Conservation (phyloP, 2,329 filamentous ascomycete species). For the Dactylella cylindrospora region DNA sequence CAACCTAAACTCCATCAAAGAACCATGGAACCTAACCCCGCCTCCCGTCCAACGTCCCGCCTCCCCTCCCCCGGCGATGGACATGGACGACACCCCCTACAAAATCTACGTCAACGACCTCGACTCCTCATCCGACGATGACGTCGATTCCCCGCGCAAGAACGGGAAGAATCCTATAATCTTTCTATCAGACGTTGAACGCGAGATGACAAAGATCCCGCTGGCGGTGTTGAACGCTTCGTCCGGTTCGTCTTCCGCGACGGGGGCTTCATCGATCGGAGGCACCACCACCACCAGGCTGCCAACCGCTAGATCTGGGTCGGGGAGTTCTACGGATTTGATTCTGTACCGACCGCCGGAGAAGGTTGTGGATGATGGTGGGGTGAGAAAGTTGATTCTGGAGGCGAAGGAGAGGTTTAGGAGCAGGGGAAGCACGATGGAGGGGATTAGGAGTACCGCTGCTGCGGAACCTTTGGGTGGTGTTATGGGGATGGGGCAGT, state of each 20-base stretch:
- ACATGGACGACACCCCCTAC: slow-evolving; percentile 66
- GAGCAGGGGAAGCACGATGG: slow-evolving; percentile 54
- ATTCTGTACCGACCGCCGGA: slow-evolving; percentile 83
- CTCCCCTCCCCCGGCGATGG: slow-evolving; percentile 30
- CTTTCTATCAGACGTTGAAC: slow-evolving; percentile 83
- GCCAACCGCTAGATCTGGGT: slow-evolving; percentile 58
- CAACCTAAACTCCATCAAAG: slow-evolving; percentile 56
- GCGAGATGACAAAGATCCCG: slow-evolving; percentile 71
- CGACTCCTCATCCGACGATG: slow-evolving; percentile 75
- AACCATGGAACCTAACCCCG: slow-evolving; percentile 81
- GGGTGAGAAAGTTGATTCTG: slow-evolving; percentile 77
- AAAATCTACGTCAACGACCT: slow-evolving; percentile 81
- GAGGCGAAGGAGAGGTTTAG: slow-evolving; percentile 72
- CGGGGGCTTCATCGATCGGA: slow-evolving; percentile 61
- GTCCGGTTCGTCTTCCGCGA: slow-evolving; percentile 59
- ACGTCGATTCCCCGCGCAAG: slow-evolving; percentile 62
- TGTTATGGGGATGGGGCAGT: slow-evolving; percentile 18
- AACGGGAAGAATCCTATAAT: slow-evolving; percentile 64
- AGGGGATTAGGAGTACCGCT: slow-evolving; percentile 8
- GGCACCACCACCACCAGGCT: slow-evolving; percentile 50
- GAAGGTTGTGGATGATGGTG: slow-evolving; percentile 72
- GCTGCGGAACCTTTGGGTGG: slow-evolving; percentile 9
- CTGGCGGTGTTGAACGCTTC: slow-evolving; percentile 59
- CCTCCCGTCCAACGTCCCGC: slow-evolving; percentile 30
- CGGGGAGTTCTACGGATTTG: slow-evolving; percentile 53